Evolutionary conservation across 2,329 filamentous ascomycete genomes (phyloP).

Genomic region (Phyllosticta citrichinensis): DNA sequence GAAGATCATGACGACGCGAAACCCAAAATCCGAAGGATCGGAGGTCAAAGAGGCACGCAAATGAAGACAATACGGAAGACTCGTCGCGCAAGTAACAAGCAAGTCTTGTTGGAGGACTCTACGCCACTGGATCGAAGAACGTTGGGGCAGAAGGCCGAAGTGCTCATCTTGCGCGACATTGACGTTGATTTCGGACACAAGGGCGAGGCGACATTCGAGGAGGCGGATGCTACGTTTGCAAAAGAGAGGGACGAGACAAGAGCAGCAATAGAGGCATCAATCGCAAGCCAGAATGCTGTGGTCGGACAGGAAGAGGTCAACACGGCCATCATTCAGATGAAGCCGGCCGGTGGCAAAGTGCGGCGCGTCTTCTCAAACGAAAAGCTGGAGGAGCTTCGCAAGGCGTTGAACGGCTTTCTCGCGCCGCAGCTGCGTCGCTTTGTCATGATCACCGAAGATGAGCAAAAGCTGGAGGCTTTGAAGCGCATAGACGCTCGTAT

Average conservation of each 20-base stretch:
- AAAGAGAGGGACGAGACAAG: slow-evolving; percentile 12
- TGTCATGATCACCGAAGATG: slow-evolving; percentile 11
- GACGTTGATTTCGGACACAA: slow-evolving; percentile 2
- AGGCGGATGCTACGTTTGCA: neutral
- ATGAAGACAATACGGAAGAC: neutral
- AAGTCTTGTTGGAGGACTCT: slow-evolving; percentile 15
- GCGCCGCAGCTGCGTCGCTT: slow-evolving; percentile 22
- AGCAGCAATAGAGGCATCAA: slow-evolving; percentile 10
- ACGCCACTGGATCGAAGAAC: slow-evolving; percentile 20
- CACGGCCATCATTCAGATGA: slow-evolving; percentile 22
- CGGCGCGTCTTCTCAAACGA: slow-evolving; percentile 9
- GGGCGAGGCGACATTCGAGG: slow-evolving; percentile 1
- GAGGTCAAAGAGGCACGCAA: too few relatives aligned
- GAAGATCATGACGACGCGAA: neutral
- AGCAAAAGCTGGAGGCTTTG: neutral
- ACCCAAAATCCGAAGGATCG: neutral
- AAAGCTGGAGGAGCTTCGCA: slow-evolving; percentile 19
- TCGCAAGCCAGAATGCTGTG: slow-evolving; percentile 18
- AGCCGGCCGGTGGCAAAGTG: slow-evolving; percentile 12
- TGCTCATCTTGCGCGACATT: slow-evolving; percentile 25
- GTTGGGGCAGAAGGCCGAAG: slow-evolving; percentile 25
- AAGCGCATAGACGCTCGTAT: neutral
- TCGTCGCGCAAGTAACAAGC: neutral
- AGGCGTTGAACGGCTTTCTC: slow-evolving; percentile 21
- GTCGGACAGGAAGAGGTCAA: slow-evolving; percentile 22